These are phyloP conservation scores for Rutstroemia sp. DNA, from an alignment of 2,329 filamentous ascomycete species.

Conservation along the genomic window DNA sequence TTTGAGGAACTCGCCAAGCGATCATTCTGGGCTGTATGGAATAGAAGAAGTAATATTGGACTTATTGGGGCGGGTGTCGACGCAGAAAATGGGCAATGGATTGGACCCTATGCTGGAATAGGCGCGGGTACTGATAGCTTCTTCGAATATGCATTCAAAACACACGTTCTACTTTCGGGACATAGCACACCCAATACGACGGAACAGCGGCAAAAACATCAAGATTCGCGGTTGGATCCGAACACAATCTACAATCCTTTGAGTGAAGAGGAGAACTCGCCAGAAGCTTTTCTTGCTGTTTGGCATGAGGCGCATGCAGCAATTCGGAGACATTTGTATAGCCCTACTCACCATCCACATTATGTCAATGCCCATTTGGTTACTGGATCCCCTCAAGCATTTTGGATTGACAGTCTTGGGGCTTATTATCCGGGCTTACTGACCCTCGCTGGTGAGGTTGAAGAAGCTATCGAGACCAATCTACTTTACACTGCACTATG, in stretches of 20 bases:
- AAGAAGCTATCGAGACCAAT: slow-evolving; percentile 86
- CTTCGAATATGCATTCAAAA: slow-evolving; percentile 96
- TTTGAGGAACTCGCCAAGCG: slow-evolving; percentile 87
- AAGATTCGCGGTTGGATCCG: slow-evolving; percentile 48
- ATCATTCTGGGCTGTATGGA: slow-evolving; percentile 98
- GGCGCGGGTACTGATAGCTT: slow-evolving; percentile 97
- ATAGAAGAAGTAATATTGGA: slow-evolving; percentile 73
- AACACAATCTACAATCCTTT: slow-evolving; percentile 55
- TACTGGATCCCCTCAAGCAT: slow-evolving; percentile 80
- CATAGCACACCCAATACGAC: slow-evolving; percentile 50
- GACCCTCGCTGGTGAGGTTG: slow-evolving; percentile 76
- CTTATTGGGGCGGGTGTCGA: slow-evolving; percentile 89
- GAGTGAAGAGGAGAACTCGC: slow-evolving; percentile 57
- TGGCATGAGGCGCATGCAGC: slow-evolving; percentile 84
- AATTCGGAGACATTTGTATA: slow-evolving; percentile 88
- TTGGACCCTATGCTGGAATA: slow-evolving; percentile 83
- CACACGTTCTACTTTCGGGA: slow-evolving; percentile 81
- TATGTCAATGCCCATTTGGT: slow-evolving; percentile 85
- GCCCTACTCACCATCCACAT: slow-evolving; percentile 77
- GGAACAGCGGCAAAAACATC: slow-evolving; percentile 15
- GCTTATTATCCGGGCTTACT: slow-evolving; percentile 92
- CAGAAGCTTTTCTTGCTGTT: slow-evolving; percentile 70
- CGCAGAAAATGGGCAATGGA: slow-evolving; percentile 84
- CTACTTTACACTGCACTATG: slow-evolving; percentile 87
- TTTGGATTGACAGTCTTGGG: slow-evolving; percentile 93